Evolutionary conservation across 2,329 filamentous ascomycete species (phyloP), one percentile per base, ranked within the genome.

Genomic region (Pezicula neosporulosa): DNA sequence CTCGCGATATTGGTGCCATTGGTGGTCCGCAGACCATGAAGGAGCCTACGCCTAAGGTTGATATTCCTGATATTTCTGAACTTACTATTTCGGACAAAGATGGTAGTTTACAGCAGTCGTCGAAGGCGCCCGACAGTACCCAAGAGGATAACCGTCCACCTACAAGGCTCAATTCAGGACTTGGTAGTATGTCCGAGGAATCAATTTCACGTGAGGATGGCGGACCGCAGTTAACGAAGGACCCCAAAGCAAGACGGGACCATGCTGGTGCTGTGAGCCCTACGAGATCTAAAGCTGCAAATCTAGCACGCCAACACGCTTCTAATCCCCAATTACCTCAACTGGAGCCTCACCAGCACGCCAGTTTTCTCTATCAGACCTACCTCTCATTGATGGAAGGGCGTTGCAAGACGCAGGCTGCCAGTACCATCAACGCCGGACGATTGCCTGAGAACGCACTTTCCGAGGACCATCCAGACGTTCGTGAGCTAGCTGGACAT

Each of bases 361-460:
- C 58, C 13, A 54, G 33, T 39, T 43, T 64, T 4, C 62, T 65
- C 24, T 60, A 60, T 49, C 57, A 66, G n/a, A 62, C 63, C 24
- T 60, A 60, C 48, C 57, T 66, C n/a, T 62, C 63, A 38, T 50
- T 66, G 33, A 63, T 66, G 1, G 64, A 66, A 49, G 60, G 55
- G 24, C 48, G 60, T 47, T 66, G 64, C 36, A 61, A 54, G 28
- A 61, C 53, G 21, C 63, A 63, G 53, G 64, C 63, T 27, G 51
- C 52, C 18, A 53, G 49, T 6, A 46, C 51, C 3, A 27, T 64
- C 43, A 66, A 66, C 50, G 35, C 52, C 36, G 33, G 50, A 35
- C 57, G 64, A 44, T 52, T 41, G 38, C 43, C 48, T 7, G 52
- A 56, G 13, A 53, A 64, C 37, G 49, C 54, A 15, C 37, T 64